Base-by-base conservation (phyloP, 257 asterid species). In the Lycium ferocissimum region DNA sequence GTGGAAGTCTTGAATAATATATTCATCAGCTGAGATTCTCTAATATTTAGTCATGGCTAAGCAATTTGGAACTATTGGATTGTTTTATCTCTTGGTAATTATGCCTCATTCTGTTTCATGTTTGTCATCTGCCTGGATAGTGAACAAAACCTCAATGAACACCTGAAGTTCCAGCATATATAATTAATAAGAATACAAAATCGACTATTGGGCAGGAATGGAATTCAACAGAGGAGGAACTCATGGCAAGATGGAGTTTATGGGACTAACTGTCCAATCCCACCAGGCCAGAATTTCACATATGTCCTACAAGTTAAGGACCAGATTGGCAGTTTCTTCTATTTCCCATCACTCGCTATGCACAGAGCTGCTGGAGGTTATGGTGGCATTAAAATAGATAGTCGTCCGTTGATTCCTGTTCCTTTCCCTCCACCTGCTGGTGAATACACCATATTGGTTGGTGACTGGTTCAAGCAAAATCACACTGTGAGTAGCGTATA, bases 351-450 rank as follows among this genome's bases (percentile, higher is more conserved):
- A 2, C 87, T 91, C 26, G 91, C 86, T 14, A 85, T 91, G 47
- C 93, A 91, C 89, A 88, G 86, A 82, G 92, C 93, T 75, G 92
- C 92, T n/a, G 91, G 93, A 43, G 92, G 90, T 13, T 91, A 61
- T 82, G 93, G 93, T 26, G 81, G 90, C 85, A 86, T 91, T 69
- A 89, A 62, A 43, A 86, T 91, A 12, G 57, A 17, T 22, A 91
- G 92, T 66, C 92, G 93, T 40, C 79, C 92, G 13, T 33, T 82
- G 17, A 91, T 91, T 69, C 93, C 93, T 14, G 81, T 89, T 62
- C 93, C 93, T 56, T 91, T 91, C 83, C 87, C 89, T 58, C 87
- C 86, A 26, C 93, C 93, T 75, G 83, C 91, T 10, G 92, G 69
- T 4, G 93, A 91, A 14, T 91, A 40, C 84, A 89, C 88, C 43